Evolutionary conservation across 2,329 filamentous ascomycete species (phyloP).

Genomic region (Berkeleyomyces rouxiae): DNA sequence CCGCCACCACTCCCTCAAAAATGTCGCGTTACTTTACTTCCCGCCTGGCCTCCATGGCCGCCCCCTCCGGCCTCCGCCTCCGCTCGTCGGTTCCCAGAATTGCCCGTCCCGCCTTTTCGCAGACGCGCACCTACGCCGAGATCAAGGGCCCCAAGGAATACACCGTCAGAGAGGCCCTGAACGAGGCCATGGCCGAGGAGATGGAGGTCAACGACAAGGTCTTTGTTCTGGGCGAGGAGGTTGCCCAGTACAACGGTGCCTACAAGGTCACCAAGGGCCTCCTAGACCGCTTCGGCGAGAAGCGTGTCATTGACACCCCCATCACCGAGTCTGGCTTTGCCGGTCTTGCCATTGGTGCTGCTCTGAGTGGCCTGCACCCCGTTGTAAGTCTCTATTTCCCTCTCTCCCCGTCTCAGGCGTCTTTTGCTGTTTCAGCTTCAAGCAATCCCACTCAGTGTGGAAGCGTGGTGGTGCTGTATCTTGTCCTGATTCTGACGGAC

Average conservation of each 20-base stretch:
- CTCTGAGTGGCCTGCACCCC: slow-evolving; percentile 83
- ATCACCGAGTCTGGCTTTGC: slow-evolving; percentile 95
- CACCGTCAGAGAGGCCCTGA: slow-evolving; percentile 91
- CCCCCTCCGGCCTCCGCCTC: slow-evolving; percentile 4
- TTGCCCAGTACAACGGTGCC: slow-evolving; percentile 98
- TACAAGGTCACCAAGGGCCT: slow-evolving; percentile 99
- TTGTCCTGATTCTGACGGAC: not conserved
- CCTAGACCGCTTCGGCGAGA: slow-evolving; percentile 90
- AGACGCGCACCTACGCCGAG: slow-evolving; percentile 40
- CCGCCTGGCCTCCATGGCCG: slow-evolving; percentile 12
- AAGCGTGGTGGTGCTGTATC: too few species aligned
- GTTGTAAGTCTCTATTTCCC: slow-evolving; percentile 45
- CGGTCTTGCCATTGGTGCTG: slow-evolving; percentile 86
- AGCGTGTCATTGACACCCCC: slow-evolving; percentile 92
- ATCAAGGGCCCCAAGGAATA: slow-evolving; percentile 64
- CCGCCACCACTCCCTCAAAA: not conserved
- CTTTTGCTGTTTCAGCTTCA: not conserved
- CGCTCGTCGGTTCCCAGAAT: slow-evolving; percentile 11
- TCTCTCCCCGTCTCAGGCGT: not conserved
- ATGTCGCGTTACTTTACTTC: slow-evolving; percentile 14
- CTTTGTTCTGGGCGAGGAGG: slow-evolving; percentile 92
- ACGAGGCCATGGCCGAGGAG: slow-evolving; percentile 95
- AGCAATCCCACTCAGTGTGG: not conserved
- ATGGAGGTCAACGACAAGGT: slow-evolving; percentile 88
- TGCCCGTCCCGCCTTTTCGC: slow-evolving; percentile 17